These are phyloP conservation scores for Sarocladium oryzae DNA, from an alignment of 2,329 filamentous ascomycete genomes.

Conservation along the genomic window DNA sequence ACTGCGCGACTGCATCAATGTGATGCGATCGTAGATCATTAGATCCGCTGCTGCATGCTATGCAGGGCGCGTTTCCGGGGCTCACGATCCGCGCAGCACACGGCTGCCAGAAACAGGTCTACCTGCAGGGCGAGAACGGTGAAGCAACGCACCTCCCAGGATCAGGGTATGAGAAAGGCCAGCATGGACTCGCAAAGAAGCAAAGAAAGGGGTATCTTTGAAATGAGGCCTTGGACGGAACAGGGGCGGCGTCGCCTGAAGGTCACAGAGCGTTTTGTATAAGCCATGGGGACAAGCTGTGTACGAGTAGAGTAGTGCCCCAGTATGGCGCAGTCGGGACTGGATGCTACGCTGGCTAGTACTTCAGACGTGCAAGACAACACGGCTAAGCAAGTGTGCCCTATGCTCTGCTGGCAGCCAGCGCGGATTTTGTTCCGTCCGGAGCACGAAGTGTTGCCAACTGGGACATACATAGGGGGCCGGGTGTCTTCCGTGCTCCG, in stretches of 20 bases:
- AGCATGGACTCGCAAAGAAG: not conserved
- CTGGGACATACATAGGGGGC: too few relatives aligned
- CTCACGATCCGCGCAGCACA: conserved; percentile 7
- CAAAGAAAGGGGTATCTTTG: not conserved
- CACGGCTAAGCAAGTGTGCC: too few relatives aligned
- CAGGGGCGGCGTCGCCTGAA: not conserved
- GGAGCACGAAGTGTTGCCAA: too few relatives aligned
- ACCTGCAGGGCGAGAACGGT: conserved; percentile 1
- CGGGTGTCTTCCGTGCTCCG: too few relatives aligned
- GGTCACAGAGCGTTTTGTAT: not conserved
- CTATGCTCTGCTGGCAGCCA: too few relatives aligned
- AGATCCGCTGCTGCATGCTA: conserved; percentile 8
- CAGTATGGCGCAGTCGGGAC: too few relatives aligned
- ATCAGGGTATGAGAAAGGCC: not conserved
- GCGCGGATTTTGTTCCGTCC: too few relatives aligned
- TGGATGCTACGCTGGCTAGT: too few relatives aligned
- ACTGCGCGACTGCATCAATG: not conserved
- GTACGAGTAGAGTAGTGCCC: too few relatives aligned
- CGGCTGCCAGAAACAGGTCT: conserved; percentile 1
- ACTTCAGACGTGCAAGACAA: too few relatives aligned
- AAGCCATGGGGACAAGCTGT: too few relatives aligned
- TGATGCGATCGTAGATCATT: conserved; percentile 9
- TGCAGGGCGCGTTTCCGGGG: conserved; percentile 4
- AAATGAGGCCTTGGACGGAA: not conserved
- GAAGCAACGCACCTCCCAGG: not conserved